Percentiles rank a stretch among this genome's conserved stretches.
Conservation (phyloP, 306 rosid species). For the Prunus armeniaca region DNA sequence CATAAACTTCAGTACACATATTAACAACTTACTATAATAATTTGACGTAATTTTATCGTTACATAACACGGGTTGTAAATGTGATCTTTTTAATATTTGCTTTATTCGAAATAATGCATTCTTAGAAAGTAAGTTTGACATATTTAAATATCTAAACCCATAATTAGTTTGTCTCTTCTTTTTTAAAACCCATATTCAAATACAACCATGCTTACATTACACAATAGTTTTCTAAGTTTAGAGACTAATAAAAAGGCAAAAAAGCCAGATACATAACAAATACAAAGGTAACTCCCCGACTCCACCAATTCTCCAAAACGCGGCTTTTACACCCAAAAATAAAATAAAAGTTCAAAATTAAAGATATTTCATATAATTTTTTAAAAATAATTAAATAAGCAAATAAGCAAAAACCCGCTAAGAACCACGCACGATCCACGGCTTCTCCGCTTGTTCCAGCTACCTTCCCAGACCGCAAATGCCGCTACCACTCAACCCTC, state of each 20-base stretch:
- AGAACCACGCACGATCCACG: conserved; percentile 38
- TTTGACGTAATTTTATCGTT: too few relatives aligned
- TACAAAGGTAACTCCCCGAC: not conserved
- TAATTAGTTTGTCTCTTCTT: too few relatives aligned
- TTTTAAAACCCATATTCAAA: too few relatives aligned
- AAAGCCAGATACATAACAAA: not conserved
- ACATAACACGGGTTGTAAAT: too few relatives aligned
- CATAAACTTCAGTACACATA: not conserved
- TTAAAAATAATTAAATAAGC: not conserved
- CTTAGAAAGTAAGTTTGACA: too few relatives aligned
- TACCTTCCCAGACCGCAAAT: conserved; percentile 4
- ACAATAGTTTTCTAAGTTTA: not conserved
- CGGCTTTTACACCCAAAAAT: not conserved
- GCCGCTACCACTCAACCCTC: not conserved
- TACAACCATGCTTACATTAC: too few relatives aligned
- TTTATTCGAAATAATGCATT: too few relatives aligned
- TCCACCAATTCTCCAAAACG: not conserved
- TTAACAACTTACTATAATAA: too few relatives aligned
- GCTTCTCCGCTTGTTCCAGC: conserved; percentile 26
- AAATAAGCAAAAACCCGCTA: conserved; percentile 12
- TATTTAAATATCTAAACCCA: too few relatives aligned
- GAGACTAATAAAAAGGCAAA: not conserved
- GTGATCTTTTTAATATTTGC: too few relatives aligned
- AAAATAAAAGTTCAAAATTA: not conserved
- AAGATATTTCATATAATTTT: not conserved